Evolutionary conservation across 2,329 filamentous ascomycete genomes (phyloP), one percentile per base, ranked within the genome.

Genomic region (Leptodontidium sp.): DNA sequence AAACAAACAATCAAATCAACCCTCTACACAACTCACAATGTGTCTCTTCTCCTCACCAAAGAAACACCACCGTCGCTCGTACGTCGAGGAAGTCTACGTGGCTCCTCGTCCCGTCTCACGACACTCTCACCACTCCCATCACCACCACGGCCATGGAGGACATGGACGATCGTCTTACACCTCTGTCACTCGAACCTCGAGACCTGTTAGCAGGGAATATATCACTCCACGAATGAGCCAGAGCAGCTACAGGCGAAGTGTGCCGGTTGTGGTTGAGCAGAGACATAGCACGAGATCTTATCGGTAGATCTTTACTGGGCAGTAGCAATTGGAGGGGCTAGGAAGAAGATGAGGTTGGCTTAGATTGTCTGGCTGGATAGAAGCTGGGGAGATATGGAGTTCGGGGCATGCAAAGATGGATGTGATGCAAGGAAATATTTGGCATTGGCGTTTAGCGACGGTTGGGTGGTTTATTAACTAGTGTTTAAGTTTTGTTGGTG

Each of bases 21-120:
- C 52, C 50, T 24, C 45, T 32, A 45, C 17, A 52, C 21, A 57
- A 67, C 24, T 59, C 65, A 73, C 61, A 12, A 76, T 76, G 74
- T 76, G 74, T 71, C 72, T 76, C 64, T 76, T 75, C 65, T 72
- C 73, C 0, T 52, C 72, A 11, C 69, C 73, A 6, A 64, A 69
- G 21, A 67, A 69, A 21, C 72, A 70, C n/a, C 71, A 62, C 57
- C 75, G 66, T 32, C 73, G 68, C 72, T 70, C 61, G 32, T 74
- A 75, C 55, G 71, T 72, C 38, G 75, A 77, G 68, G 74, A 75
- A 69, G 73, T 76, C 50, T 70, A 75, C 61, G 66, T 77, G 15
- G 72, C 75, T 4, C 73, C 73, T 58, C 71, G 75, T 32, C 74
- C 75, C 1, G 75, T 74, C 14, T 75, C 75, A 6, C 43, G 73